Percentiles rank a stretch among this genome's conserved stretches.
Evolutionary conservation across 2,329 filamentous ascomycete species (phyloP).

Genomic region (Coleophoma cylindrospora): DNA sequence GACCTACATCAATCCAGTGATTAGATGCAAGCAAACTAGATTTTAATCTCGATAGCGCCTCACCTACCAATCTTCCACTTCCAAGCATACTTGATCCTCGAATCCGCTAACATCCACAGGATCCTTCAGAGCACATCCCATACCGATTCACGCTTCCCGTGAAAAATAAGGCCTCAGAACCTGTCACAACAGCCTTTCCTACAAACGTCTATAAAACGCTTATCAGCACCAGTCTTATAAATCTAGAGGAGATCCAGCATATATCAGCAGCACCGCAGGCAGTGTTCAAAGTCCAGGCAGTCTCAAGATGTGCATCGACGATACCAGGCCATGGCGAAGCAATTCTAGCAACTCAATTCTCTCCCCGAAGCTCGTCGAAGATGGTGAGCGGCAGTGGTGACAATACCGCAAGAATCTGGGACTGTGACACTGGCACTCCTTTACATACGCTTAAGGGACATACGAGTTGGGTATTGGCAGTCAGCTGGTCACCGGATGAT

Average conservation of each 20-base stretch:
- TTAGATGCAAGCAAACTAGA: neutral
- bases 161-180: slow-evolving; percentile 29
- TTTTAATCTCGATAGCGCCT: too few relatives aligned
- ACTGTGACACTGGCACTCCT: slow-evolving; percentile 89
- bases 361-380: slow-evolving; percentile 67
- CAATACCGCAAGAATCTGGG: slow-evolving; percentile 87
- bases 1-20: neutral
- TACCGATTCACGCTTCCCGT: slow-evolving; percentile 58
- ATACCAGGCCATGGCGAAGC: slow-evolving; percentile 90
- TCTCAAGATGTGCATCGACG: slow-evolving; percentile 81
- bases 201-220: slow-evolving; percentile 40
- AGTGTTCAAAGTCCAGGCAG: slow-evolving; percentile 87
- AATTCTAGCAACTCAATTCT: slow-evolving; percentile 83
- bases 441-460: slow-evolving; percentile 83
- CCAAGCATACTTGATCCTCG: too few relatives aligned
- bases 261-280: slow-evolving; percentile 73
- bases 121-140: slow-evolving; percentile 48
- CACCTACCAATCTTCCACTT: neutral
- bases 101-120: too few relatives aligned
- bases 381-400: slow-evolving; percentile 90
- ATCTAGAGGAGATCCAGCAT: slow-evolving; percentile 32
- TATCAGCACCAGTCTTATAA: slow-evolving; percentile 28
- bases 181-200: slow-evolving; percentile 33
- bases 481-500: slow-evolving; percentile 83
- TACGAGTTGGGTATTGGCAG: slow-evolving; percentile 82